Conservation (phyloP, 106 monocot genomes). For the Platanthera zijinensis region DNA sequence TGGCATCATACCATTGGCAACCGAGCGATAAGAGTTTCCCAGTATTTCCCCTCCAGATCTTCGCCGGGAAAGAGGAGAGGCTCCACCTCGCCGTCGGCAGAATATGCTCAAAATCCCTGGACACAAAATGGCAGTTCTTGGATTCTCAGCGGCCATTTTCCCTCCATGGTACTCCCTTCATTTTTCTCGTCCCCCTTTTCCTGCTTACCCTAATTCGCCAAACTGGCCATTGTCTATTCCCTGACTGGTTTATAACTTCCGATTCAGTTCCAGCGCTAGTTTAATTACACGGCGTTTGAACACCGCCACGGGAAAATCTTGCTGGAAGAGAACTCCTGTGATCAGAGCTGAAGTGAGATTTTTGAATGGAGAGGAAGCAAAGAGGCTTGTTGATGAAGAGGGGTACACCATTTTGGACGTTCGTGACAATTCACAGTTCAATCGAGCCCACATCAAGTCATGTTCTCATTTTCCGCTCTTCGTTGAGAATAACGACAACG, state of each 20-base stretch:
- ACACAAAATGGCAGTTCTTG: conserved; percentile 20
- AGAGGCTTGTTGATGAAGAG: conserved; percentile 74
- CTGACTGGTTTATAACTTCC: not conserved
- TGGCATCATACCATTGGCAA: not conserved
- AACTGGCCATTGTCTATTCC: not conserved
- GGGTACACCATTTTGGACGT: conserved; percentile 74
- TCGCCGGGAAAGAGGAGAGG: not conserved
- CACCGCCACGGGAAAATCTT: not conserved
- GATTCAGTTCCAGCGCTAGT: not conserved
- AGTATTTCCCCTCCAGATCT: not conserved
- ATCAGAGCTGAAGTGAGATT: conserved; percentile 63
- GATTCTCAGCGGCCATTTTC: conserved; percentile 19
- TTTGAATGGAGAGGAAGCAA: conserved; percentile 74
- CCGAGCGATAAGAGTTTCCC: not conserved
- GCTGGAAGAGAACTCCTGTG: conserved; percentile 13
- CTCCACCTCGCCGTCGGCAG: not conserved
- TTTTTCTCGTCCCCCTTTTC: not conserved
- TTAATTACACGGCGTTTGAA: not conserved
- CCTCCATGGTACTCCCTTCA: conserved; percentile 9
- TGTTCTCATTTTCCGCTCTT: conserved; percentile 74
- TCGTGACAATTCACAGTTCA: conserved; percentile 63
- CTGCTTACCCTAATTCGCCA: not conserved
- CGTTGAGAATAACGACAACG: conserved; percentile 78
- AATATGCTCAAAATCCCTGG: not conserved
- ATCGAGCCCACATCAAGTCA: conserved; percentile 63